Evolutionary conservation across 1,139 yeast species (phyloP).

Genomic region (Suhomyces ambrosiae): DNA sequence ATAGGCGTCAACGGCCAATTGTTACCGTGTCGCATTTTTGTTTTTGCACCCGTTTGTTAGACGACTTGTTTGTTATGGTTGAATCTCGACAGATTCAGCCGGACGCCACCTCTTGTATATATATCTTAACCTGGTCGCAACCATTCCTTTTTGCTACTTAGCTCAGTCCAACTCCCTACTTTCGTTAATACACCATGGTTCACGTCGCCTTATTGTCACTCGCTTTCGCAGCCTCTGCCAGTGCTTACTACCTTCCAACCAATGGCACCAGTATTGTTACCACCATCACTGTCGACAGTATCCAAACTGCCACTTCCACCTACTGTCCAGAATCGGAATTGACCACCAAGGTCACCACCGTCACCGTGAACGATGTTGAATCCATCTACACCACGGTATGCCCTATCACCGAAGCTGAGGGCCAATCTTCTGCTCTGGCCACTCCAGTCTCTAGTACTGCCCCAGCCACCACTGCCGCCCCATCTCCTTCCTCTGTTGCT

Average conservation of each 20-base stretch:
- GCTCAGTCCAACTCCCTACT: slow-evolving; percentile 20
- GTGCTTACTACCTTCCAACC: slow-evolving; percentile 10
- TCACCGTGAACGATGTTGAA: slow-evolving; percentile 18
- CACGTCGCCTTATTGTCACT: slow-evolving; percentile 15
- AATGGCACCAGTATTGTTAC: slow-evolving; percentile 12
- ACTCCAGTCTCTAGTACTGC: slow-evolving; percentile 15
- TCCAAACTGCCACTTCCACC: too few relatives aligned
- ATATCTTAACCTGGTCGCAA: slow-evolving; percentile 1
- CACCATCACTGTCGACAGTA: too few relatives aligned
- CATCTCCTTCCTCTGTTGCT: not conserved
- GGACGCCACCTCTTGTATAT: slow-evolving; percentile 7
- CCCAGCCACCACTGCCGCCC: slow-evolving; percentile 8
- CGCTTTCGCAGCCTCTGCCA: slow-evolving; percentile 16
- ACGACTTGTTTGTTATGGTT: slow-evolving; percentile 4
- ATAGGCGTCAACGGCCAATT: not conserved
- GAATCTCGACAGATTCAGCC: not conserved
- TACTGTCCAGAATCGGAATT: slow-evolving; percentile 19
- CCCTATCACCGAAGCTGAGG: slow-evolving; percentile 19
- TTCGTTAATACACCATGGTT: slow-evolving; percentile 18
- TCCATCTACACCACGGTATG: slow-evolving; percentile 26
- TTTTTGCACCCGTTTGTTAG: slow-evolving; percentile 3
- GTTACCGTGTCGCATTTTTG: slow-evolving; percentile 2
- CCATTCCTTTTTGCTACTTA: not conserved
- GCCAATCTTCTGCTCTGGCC: slow-evolving; percentile 8
- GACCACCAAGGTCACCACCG: slow-evolving; percentile 17